Evolutionary conservation across 75 land plant genomes (phyloP), one percentile per base, ranked within the genome.

Genomic region (Cunninghamia lanceolata): DNA sequence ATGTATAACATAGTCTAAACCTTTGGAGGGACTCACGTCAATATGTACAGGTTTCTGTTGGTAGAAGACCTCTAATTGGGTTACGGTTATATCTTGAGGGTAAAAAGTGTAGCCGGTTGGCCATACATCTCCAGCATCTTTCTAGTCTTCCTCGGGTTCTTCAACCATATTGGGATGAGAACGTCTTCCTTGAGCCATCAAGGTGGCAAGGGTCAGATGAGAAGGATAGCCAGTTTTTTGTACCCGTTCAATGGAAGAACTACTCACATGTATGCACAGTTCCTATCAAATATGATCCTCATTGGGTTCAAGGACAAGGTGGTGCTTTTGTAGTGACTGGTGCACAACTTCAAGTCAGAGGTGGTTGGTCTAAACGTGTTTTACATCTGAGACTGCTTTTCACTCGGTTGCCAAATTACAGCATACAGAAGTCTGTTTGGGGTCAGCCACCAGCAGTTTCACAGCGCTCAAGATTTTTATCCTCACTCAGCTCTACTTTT

Each of bases 271-370:
- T 94, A 11, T 93, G 96, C 88, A 92, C 96, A 32, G 78, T 89
- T 35, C 80, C 84, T 42, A 89, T 94, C 25, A 89, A 89, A 81
- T 80, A 89, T 81, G 87, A 93, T 45, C 93, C 93, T 11, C 80
- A 85, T 32, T 94, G 95, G 95, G 54, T 83, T 43, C 47, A 88
- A 14, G 63, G 66, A 46, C 28, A 43, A 36, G 30, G 52, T 66
- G 94, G 94, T 30, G 95, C 86, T 11, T 95, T 88, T 88, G 84
- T 95, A 28, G 99, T 96, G 19, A 96, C 99, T 2, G 97, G 99
- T 45, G 99, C 96, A 34, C 95, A 95, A 87, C 90, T 96, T 38
- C 25, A 90, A 36, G 87, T 84, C 45, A 90, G 91, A 87, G 91
- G 89, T 8, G 74, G 53, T 79, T 92, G 97, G 91, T 83, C 93